Evolutionary conservation across 768 basidiomycete genomes (phyloP).

Genomic region (Podaxis sp.): DNA sequence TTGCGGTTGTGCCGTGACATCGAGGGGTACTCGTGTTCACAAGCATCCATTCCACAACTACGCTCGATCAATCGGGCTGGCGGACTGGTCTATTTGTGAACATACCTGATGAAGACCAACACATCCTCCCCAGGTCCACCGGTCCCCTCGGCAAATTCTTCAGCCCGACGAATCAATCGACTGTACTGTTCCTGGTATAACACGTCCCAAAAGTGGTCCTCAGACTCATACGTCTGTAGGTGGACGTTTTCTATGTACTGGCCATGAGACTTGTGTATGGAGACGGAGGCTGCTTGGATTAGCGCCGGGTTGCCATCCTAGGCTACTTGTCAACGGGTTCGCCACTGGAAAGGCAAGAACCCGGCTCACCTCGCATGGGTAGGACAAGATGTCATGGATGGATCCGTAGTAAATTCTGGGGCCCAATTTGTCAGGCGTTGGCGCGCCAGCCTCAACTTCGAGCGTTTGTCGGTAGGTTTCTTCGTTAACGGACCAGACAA

Average conservation of each 20-base stretch:
- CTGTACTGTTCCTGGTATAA: conserved; percentile 71
- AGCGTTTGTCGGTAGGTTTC: conserved; percentile 74
- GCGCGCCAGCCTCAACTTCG: conserved; percentile 45
- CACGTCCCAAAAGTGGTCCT: conserved; percentile 71
- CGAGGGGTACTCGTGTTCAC: conserved; percentile 83
- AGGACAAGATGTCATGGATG: conserved; percentile 91
- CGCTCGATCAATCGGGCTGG: background rate
- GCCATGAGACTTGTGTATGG: conserved; percentile 75
- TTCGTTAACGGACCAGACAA: conserved; percentile 90
- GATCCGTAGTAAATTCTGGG: conserved; percentile 85
- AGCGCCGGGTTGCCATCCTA: conserved; percentile 80
- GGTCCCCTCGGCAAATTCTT: conserved; percentile 68
- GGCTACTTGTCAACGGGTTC: background rate
- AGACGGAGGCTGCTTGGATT: conserved; percentile 86
- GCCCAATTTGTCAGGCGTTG: conserved; percentile 34
- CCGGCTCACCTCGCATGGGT: conserved; percentile 77
- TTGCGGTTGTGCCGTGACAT: conserved; percentile 95
- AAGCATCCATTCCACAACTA: conserved; percentile 95
- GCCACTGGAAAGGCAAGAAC: background rate
- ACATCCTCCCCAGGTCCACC: conserved; percentile 67
- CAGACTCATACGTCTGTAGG: conserved; percentile 67
- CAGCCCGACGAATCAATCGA: conserved; percentile 62
- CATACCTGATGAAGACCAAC: conserved; percentile 83
- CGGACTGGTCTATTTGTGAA: background rate
- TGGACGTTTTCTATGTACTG: conserved; percentile 90